phyloP scores from a whole-genome alignment of 208 protist genomes.

The Herpetomonas samuelpessoai region DNA sequence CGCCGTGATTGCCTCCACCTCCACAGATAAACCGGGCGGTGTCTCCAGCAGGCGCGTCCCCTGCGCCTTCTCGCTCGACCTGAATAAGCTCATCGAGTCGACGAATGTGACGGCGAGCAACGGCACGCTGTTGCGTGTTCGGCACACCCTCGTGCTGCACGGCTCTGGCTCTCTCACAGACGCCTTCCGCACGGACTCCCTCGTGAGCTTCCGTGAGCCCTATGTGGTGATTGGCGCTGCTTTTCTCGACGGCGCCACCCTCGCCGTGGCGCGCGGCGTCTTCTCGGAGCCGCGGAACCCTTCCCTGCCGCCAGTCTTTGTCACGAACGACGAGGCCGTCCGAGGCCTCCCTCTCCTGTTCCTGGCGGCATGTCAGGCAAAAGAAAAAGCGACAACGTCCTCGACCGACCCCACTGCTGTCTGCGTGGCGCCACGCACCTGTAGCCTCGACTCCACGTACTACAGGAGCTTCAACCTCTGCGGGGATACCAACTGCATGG shows the following conservation, averaged over 20 bases:
- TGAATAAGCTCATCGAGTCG: slow-evolving; percentile 17
- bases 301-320: not conserved
- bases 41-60: not conserved
- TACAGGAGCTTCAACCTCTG: slow-evolving; percentile 54
- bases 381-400: not conserved
- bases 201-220: slow-evolving; percentile 17
- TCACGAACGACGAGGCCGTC: slow-evolving; percentile 15
- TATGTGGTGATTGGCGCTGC: slow-evolving; percentile 43
- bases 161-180: slow-evolving; percentile 43
- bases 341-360: slow-evolving; percentile 23
- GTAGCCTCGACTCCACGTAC: slow-evolving; percentile 20
- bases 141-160: slow-evolving; percentile 52
- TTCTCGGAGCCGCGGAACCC: not conserved
- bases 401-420: not conserved
- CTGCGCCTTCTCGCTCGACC: slow-evolving; percentile 31
- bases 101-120: slow-evolving; percentile 1
- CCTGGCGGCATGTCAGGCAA: not conserved
- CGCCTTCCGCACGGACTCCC: not conserved
- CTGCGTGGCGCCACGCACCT: slow-evolving; percentile 19
- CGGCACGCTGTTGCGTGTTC: not conserved
- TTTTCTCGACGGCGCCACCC: slow-evolving; percentile 35
- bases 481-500: slow-evolving; percentile 22
- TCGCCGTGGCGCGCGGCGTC: slow-evolving; percentile 32
- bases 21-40: not conserved
- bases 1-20: slow-evolving; percentile 1